These are phyloP conservation scores for Nakazawaea wyomingensis DNA, from an alignment of 805 yeast species.

Conservation along the genomic window DNA sequence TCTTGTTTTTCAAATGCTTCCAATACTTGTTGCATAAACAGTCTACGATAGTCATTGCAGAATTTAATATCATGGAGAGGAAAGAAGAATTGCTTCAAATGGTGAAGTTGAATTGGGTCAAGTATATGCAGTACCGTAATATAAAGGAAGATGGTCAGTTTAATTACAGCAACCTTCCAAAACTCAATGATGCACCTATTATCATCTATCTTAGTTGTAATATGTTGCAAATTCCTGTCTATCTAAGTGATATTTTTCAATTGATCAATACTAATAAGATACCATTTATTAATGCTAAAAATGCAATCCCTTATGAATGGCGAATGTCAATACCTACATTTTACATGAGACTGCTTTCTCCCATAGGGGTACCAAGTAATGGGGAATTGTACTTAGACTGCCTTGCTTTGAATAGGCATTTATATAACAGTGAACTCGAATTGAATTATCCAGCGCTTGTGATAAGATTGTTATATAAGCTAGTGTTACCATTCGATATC, in stretches of 20 bases:
- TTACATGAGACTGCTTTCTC: constrained; percentile 33
- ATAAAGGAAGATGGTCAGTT: not conserved
- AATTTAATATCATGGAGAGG: not conserved
- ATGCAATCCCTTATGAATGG: constrained; percentile 34
- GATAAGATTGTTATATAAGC: constrained; percentile 34
- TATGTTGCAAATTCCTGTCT: constrained; percentile 44
- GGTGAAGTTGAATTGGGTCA: constrained; percentile 4
- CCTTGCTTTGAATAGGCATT: not conserved
- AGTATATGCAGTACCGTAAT: not conserved
- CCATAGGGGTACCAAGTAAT: constrained; percentile 32
- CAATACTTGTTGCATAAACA: constrained; percentile 28
- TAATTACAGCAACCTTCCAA: not conserved
- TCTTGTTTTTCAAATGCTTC: constrained; percentile 37
- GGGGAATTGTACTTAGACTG: constrained; percentile 28
- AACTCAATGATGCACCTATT: constrained; percentile 22
- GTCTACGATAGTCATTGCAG: not conserved
- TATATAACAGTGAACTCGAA: constrained; percentile 1
- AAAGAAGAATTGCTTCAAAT: not conserved
- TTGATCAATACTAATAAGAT: constrained; percentile 38
- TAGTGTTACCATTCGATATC: constrained; percentile 47
- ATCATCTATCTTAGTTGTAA: constrained; percentile 48
- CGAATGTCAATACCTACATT: constrained; percentile 33
- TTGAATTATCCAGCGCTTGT: constrained; percentile 35
- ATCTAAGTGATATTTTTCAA: constrained; percentile 40
- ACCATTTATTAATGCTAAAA: constrained; percentile 41